phyloP scores from a whole-genome alignment of 495 filamentous ascomycete genomes.

The Glonium stellatum region DNA sequence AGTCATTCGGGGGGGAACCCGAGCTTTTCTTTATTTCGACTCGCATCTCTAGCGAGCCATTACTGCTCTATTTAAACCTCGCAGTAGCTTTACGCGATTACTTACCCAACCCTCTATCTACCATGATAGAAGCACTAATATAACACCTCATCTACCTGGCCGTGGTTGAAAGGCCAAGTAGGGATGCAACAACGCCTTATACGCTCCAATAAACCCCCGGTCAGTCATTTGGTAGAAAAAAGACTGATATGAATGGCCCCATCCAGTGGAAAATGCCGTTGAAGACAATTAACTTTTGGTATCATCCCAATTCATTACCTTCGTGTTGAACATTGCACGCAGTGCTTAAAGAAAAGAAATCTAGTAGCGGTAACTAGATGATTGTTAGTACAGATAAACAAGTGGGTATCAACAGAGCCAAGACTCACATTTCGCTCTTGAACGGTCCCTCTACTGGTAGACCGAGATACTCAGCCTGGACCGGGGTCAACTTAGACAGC shows the following conservation, averaged over 20 bases:
- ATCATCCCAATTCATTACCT: conserved; percentile 40
- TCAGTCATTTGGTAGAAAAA: conserved; percentile 2
- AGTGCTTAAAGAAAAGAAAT: conserved; percentile 19
- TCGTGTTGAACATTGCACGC: conserved; percentile 29
- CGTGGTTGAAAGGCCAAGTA: conserved; percentile 8
- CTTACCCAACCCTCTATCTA: neutral
- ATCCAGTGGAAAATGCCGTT: conserved; percentile 35
- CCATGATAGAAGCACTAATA: neutral
- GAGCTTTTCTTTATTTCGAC: too few relatives aligned
- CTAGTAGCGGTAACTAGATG: conserved; percentile 43
- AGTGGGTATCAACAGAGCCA: neutral
- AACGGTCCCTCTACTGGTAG: conserved; percentile 77
- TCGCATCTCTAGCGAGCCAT: too few relatives aligned
- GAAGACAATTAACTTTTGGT: conserved; percentile 43
- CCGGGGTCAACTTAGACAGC: conserved; percentile 71
- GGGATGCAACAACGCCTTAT: neutral
- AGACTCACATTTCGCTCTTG: conserved; percentile 69
- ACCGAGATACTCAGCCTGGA: conserved; percentile 91
- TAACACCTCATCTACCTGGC: conserved; percentile 3
- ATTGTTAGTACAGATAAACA: conserved; percentile 2
- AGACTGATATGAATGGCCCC: neutral
- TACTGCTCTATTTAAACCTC: too few relatives aligned
- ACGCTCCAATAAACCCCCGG: neutral
- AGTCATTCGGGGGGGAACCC: too few relatives aligned
- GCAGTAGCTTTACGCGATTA: too few relatives aligned